phyloP scores from a whole-genome alignment of 495 filamentous ascomycete genomes.

The Neurospora sp. region DNA sequence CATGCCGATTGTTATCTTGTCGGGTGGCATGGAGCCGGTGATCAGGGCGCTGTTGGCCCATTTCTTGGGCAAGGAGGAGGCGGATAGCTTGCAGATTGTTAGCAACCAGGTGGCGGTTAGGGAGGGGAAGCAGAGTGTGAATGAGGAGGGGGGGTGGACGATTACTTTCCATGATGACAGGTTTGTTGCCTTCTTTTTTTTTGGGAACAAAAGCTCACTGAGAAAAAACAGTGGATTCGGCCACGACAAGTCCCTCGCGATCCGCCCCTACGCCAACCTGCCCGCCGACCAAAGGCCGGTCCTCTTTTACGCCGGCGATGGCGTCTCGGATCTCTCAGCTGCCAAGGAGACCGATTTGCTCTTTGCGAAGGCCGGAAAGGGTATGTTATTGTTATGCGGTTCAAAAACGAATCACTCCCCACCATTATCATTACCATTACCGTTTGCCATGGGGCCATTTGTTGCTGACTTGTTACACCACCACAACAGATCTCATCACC shows the following conservation, averaged over 20 bases:
- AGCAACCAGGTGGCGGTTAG: conserved; percentile 65
- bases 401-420: background rate
- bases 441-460: background rate
- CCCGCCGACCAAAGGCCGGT: conserved; percentile 56
- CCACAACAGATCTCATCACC: conserved; percentile 57
- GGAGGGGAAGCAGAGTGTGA: conserved; percentile 58
- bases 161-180: conserved; percentile 83
- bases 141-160: conserved; percentile 72
- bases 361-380: conserved; percentile 83
- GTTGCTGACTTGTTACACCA: conserved; percentile 4
- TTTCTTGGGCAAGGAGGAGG: conserved; percentile 61
- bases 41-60: conserved; percentile 73
- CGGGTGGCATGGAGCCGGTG: conserved; percentile 84
- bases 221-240: conserved; percentile 56
- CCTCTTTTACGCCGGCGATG: conserved; percentile 85
- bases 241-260: conserved; percentile 85
- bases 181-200: conserved; percentile 25
- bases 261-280: conserved; percentile 70
- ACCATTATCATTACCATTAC: background rate
- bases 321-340: conserved; percentile 80
- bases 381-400: conserved; percentile 38
- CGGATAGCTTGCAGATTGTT: conserved; percentile 69
- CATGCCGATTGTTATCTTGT: conserved; percentile 84
- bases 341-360: conserved; percentile 80
- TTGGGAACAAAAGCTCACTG: background rate